Percentiles rank a stretch among this genome's conserved stretches.
Conservation (phyloP, 2,329 filamentous ascomycete species). For the Claviceps cyperi region DNA sequence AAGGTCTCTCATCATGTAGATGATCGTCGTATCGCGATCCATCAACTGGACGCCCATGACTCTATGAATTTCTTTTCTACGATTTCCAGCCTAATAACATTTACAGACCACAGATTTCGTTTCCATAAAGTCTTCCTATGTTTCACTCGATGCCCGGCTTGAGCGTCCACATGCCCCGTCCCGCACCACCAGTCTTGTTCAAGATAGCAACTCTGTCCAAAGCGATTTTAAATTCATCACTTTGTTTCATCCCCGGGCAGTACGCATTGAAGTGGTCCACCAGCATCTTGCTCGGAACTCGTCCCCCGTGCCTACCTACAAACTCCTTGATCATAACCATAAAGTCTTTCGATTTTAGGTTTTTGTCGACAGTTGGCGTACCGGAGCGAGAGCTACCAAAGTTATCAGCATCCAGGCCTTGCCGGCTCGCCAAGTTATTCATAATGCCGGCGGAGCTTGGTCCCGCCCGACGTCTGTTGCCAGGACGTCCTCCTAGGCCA, state of each 20-base stretch:
- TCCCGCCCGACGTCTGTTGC: constrained; percentile 35
- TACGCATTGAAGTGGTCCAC: constrained; percentile 81
- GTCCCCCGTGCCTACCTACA: constrained; percentile 61
- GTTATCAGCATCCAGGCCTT: constrained; percentile 31
- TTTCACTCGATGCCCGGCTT: constrained; percentile 19
- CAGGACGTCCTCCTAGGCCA: constrained; percentile 61
- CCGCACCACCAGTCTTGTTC: constrained; percentile 40
- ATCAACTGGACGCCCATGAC: neutral
- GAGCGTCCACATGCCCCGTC: constrained; percentile 40
- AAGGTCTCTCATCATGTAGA: neutral
- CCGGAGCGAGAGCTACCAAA: constrained; percentile 31
- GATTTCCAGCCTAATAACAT: neutral
- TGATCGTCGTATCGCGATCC: neutral
- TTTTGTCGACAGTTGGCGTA: constrained; percentile 25
- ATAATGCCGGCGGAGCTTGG: constrained; percentile 41
- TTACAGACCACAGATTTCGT: neutral
- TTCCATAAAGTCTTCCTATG: neutral
- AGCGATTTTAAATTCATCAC: constrained; percentile 69
- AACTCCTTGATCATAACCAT: constrained; percentile 63
- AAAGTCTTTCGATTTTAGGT: constrained; percentile 45
- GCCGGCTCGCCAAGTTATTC: constrained; percentile 41
- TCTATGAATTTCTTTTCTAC: neutral
- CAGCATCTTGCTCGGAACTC: constrained; percentile 68
- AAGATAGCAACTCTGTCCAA: constrained; percentile 62
- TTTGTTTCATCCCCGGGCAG: constrained; percentile 50